Evolutionary conservation across 2,329 filamentous ascomycete species (phyloP).

Genomic region (Sclerotinia borealis): DNA sequence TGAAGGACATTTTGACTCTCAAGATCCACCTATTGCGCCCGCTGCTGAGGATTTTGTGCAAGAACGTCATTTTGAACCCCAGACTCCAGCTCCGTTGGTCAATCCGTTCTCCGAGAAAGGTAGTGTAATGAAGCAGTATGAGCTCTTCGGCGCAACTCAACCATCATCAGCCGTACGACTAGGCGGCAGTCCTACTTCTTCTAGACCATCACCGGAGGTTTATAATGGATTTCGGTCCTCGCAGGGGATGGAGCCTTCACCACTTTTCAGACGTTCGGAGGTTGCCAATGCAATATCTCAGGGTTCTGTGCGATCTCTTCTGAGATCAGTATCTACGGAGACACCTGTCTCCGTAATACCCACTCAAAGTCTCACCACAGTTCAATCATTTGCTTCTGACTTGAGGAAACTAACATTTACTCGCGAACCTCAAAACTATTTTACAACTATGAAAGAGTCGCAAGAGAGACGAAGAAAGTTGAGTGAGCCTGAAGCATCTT

Average conservation of each 20-base stretch:
- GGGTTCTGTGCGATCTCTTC: constrained; percentile 16
- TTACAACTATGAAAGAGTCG: constrained; percentile 29
- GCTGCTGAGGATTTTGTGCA: not conserved
- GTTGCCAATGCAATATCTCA: constrained; percentile 11
- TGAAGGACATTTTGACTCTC: constrained; percentile 15
- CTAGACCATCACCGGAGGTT: constrained; percentile 29
- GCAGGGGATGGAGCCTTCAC: constrained; percentile 20
- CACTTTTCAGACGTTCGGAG: constrained; percentile 16
- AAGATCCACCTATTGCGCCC: constrained; percentile 19
- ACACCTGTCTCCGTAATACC: not conserved
- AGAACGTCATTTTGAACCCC: constrained; percentile 19
- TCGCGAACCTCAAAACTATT: constrained; percentile 20
- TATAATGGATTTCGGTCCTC: constrained; percentile 24
- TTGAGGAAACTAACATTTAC: constrained; percentile 1
- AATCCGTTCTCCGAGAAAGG: constrained; percentile 31
- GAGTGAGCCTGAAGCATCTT: not conserved
- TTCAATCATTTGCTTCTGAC: constrained; percentile 20
- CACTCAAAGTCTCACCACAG: not conserved
- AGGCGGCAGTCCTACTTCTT: constrained; percentile 25
- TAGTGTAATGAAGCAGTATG: constrained; percentile 26
- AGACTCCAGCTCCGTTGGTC: constrained; percentile 27
- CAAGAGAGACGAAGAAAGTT: constrained; percentile 24
- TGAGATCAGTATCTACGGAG: constrained; percentile 15
- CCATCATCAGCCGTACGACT: constrained; percentile 26
- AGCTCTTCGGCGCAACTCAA: constrained; percentile 31